phyloP scores from a whole-genome alignment of 805 yeast species.

The Ascoidea asiatica region DNA sequence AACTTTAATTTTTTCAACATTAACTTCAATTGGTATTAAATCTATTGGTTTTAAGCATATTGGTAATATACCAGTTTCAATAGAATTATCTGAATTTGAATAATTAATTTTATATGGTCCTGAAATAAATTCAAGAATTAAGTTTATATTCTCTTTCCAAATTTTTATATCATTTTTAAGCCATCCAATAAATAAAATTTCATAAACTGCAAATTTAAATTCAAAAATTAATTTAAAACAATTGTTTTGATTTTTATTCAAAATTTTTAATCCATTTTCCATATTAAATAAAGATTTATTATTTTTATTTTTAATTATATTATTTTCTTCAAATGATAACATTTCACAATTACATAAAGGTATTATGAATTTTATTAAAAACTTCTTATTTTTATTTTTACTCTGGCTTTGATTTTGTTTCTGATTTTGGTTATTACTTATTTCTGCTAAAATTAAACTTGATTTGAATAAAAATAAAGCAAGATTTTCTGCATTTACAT shows the following conservation, averaged over 20 bases:
- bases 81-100: conserved; percentile 12
- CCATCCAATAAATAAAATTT: conserved; percentile 25
- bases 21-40: conserved; percentile 13
- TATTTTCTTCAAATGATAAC: conserved; percentile 1
- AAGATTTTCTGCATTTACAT: conserved; percentile 3
- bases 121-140: conserved; percentile 17
- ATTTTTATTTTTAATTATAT: too few relatives aligned
- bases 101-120: conserved; percentile 22
- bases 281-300: too few relatives aligned
- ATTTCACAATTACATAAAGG: conserved; percentile 27
- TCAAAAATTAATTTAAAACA: conserved; percentile 35
- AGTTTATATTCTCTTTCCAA: conserved; percentile 27
- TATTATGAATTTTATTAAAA: conserved; percentile 30
- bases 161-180: conserved; percentile 20
- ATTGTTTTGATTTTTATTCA: conserved; percentile 17
- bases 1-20: conserved; percentile 10
- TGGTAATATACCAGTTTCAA: conserved; percentile 12
- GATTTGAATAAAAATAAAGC: conserved; percentile 35
- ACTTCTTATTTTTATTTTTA: conserved; percentile 9
- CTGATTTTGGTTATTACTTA: too few relatives aligned
- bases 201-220: conserved; percentile 25
- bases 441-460: conserved; percentile 27
- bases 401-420: too few relatives aligned
- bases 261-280: conserved; percentile 8
- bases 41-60: conserved; percentile 13